Evolutionary conservation across 805 yeast species (phyloP), one percentile per base, ranked within the genome.

Genomic region (Saccharomyces mikatae): DNA sequence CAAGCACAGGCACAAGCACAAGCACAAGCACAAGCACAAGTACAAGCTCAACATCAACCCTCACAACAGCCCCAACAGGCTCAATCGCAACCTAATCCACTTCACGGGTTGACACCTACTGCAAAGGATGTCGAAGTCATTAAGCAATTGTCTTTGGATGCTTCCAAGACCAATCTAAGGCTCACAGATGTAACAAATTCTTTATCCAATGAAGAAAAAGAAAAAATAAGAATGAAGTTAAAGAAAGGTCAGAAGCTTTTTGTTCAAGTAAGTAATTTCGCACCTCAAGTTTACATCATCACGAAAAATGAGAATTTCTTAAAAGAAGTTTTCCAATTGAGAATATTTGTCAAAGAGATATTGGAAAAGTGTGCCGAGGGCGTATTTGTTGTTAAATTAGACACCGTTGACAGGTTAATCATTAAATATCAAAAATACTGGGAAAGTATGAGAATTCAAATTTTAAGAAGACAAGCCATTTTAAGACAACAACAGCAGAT

Each of bases 221-320:
- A 74, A 44, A 74, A 74, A 50, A 85, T 85, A 26, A 74, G 80
- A 47, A 80, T 82, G 22, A 76, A 80, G 27, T 75, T 87, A 31
- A 67, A 72, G 31, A 61, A 75, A 21, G 71, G 70, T 56, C 68
- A 65, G 54, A 86, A 81, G 62, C 76, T 86, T 58, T 82, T 80
- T 68, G 77, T 82, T 41, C 79, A 84, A 58, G 85, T 86, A 17
- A 95, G 89, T 65, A 84, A 84, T 56, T 75, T 89, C 47, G 81
- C 88, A 46, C 89, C 95, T 41, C 83, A 87, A 64, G 88, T 87
- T 62, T 89, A 80, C 64, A 79, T 86, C 55, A 75, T 88, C 56
- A 86, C 96, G 1, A 82, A 84, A 61, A 87, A 86, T 67, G 79
- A 77, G 50, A 87, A 83, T 50, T 91, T 88, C 9, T 86, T 96